phyloP scores from a whole-genome alignment of 1,284 basidiomycete species.

The Pseudozyma sp. region DNA sequence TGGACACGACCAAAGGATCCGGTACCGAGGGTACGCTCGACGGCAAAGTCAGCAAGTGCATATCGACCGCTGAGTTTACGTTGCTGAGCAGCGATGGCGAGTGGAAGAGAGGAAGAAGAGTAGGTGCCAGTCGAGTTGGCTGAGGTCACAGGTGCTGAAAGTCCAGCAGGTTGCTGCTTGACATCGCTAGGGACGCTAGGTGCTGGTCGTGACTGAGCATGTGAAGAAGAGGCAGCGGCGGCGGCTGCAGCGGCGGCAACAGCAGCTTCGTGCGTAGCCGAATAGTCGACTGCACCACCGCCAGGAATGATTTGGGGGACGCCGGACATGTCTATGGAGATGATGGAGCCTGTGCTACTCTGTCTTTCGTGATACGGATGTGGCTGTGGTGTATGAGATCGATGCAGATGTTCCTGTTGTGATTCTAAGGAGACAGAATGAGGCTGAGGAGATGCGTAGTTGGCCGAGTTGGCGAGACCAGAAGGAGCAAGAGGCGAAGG shows the following conservation, averaged over 20 bases:
- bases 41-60: constrained; percentile 63
- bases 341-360: constrained; percentile 5
- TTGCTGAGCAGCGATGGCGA: constrained; percentile 50
- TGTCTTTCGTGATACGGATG: background rate
- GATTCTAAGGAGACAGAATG: background rate
- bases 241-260: constrained; percentile 36
- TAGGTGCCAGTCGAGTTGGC: constrained; percentile 51
- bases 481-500: constrained; percentile 30
- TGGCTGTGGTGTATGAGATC: background rate
- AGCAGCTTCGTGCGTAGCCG: constrained; percentile 39
- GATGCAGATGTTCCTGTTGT: background rate
- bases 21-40: constrained; percentile 66
- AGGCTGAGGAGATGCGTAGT: background rate
- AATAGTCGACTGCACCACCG: constrained; percentile 22
- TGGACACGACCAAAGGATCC: constrained; percentile 67
- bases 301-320: constrained; percentile 6
- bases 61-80: constrained; percentile 65
- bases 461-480: constrained; percentile 18
- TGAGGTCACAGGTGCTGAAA: constrained; percentile 21
- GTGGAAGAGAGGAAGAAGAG: constrained; percentile 40
- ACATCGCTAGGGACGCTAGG: background rate
- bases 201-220: constrained; percentile 9
- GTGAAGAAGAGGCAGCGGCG: constrained; percentile 12
- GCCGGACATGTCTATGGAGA: constrained; percentile 30
- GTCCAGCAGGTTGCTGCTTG: constrained; percentile 13